Conservation (phyloP, 495 filamentous ascomycete genomes). For the Penicillium soppii region DNA sequence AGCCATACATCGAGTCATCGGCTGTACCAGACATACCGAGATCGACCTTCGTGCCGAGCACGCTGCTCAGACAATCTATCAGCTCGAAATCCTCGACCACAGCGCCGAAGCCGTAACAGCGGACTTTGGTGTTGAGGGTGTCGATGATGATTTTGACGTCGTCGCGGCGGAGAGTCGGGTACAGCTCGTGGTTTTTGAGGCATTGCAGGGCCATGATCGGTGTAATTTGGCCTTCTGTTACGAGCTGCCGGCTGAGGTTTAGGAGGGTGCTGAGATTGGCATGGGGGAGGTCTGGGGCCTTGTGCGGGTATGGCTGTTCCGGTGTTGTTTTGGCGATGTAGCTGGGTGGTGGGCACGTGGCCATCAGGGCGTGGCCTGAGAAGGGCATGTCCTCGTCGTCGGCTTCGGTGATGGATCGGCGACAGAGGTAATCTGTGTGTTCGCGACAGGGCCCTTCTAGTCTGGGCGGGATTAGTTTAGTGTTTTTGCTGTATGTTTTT, state of each 20-base stretch:
- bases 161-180: conserved; percentile 58
- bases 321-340: conserved; percentile 44
- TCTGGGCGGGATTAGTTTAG: conserved; percentile 44
- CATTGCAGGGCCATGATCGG: conserved; percentile 92
- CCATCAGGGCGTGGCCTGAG: conserved; percentile 87
- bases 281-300: conserved; percentile 57
- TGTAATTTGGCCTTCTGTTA: conserved; percentile 92
- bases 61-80: conserved; percentile 74
- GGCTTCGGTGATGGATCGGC: conserved; percentile 45
- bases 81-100: conserved; percentile 84
- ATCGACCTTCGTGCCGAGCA: conserved; percentile 65
- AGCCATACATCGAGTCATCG: conserved; percentile 42
- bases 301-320: conserved; percentile 41
- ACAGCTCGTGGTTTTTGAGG: conserved; percentile 68
- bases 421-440: conserved; percentile 71
- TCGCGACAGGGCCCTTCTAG: conserved; percentile 95
- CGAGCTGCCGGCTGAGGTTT: conserved; percentile 77
- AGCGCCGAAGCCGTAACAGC: conserved; percentile 86
- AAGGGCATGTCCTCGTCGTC: conserved; percentile 53
- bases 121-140: conserved; percentile 73
- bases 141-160: conserved; percentile 74
- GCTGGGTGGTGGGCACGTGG: conserved; percentile 71
- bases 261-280: conserved; percentile 76
- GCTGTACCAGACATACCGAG: conserved; percentile 25
- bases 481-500: not conserved